These are phyloP conservation scores for Penicillium brevicompactum DNA, from an alignment of 2,329 filamentous ascomycete genomes.

Conservation along the genomic window DNA sequence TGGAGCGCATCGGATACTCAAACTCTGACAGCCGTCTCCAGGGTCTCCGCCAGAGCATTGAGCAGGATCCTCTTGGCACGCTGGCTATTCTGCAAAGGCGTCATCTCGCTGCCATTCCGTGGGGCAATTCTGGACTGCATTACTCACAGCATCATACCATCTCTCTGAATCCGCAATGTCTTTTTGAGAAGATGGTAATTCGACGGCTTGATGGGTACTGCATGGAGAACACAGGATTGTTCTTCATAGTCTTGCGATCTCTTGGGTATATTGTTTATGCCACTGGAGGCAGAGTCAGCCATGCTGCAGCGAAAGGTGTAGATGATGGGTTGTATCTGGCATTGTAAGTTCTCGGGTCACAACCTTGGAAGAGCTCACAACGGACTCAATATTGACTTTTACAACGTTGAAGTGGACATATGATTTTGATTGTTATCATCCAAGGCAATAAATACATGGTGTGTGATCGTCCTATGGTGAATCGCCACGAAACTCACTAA, in stretches of 20 bases:
- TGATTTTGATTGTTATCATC: constrained; percentile 64
- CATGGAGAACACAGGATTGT: constrained; percentile 61
- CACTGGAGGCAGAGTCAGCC: constrained; percentile 54
- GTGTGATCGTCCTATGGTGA: constrained; percentile 2
- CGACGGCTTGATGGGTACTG: constrained; percentile 60
- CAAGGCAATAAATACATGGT: constrained; percentile 48
- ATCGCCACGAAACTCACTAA: background rate
- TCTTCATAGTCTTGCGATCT: constrained; percentile 54
- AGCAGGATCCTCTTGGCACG: constrained; percentile 33
- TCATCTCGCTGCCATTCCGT: constrained; percentile 55
- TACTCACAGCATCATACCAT: constrained; percentile 54
- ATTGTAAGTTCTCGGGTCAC: constrained; percentile 41
- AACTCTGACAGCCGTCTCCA: constrained; percentile 23
- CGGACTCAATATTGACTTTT: background rate
- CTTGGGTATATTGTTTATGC: constrained; percentile 59
- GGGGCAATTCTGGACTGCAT: constrained; percentile 61
- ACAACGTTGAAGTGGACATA: constrained; percentile 49
- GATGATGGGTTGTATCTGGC: constrained; percentile 47
- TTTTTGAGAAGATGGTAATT: constrained; percentile 58
- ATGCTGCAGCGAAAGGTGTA: constrained; percentile 35
- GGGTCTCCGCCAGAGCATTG: constrained; percentile 29
- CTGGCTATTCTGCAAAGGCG: constrained; percentile 41
- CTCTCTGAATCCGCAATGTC: constrained; percentile 50
- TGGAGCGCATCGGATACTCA: constrained; percentile 34
- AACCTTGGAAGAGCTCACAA: background rate